Base-by-base conservation (phyloP, 2,329 filamentous ascomycete genomes). In the Harringtonia aguacate region DNA sequence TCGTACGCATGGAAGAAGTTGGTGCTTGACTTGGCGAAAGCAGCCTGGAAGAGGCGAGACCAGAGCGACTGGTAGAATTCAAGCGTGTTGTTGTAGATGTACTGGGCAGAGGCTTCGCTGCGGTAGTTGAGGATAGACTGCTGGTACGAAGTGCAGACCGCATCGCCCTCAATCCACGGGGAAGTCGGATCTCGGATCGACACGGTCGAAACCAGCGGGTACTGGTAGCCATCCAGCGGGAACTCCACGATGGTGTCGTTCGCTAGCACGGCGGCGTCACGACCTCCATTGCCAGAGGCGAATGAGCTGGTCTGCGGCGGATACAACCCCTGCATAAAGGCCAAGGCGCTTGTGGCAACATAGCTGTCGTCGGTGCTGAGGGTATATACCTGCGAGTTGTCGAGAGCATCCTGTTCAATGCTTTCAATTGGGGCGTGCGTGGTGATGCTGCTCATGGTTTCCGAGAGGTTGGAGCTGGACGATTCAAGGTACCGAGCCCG, bases 281-380 rank as follows among this genome's bases (percentile, higher is more conserved):
- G 48, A 20, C 61, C 60, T 15, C 58, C 60, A 14, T 66, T 66
- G 2, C 66, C 58, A 5, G 59, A 56, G 7, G 60, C 54, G 28
- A 63, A 65, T 1, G 54, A 50, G 10, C 55, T 48, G 4, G 69
- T 68, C 1, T 74, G 71, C 0, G 86, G 85, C 3, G 88, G 87
- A 56, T 94, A 95, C 4, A 95, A 68, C 5, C 83, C 87, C 58
- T 95, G 88, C 53, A 92, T 64, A 61, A 94, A 94, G 1, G 81
- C 86, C 41, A 76, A 67, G 29, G 85, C 86, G 3, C 85, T 79
- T 48, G 73, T 79, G 41, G 79, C 75, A 28, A 89, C 56, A 55
- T 64, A 70, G 22, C 61, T 57, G 41, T 71, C 64, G 5, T 60
- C 55, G 30, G 56, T 65, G 18, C 67, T 64, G 28, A 63, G 50